Base-by-base conservation (phyloP, 2,329 filamentous ascomycete species). In the Samsoniella hepiali region DNA sequence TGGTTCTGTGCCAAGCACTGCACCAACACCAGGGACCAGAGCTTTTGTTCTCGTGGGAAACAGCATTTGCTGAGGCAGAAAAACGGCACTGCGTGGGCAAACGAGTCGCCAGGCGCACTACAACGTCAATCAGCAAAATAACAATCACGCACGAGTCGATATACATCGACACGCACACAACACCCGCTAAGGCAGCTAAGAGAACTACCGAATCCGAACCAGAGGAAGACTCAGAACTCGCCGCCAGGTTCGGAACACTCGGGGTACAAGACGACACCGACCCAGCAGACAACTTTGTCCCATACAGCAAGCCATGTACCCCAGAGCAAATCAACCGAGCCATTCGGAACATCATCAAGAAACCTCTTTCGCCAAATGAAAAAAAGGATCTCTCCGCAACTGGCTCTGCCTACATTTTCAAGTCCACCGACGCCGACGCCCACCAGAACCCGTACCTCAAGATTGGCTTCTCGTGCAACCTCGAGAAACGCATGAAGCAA, bases 371-470 rank as follows among this genome's bases (percentile, higher is more conserved):
- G 1, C 3, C 29, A 4, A 32, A 29, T 0, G 42, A 0, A 1
- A 2, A 3, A 65, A 68, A 63, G 64, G 15, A 8, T 0, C 27
- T 2, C 53, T 22, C 3, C 40, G 38, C 6, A 0, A 1, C 22
- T 9, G 72, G 72, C 3, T 62, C 40, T 27, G 65, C 73, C 8
- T 74, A 74, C 34, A 64, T 68, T 10, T 74, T 70, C 42, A 68
- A 63, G 2, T 70, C 70, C 27, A 66, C 70, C 2, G 55, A 64
- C 7, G 68, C 63, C 17, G 66, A 69, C 22, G 17, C n/a, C 34
- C 9, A 10, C 17, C 62, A 54, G 3, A 36, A 65, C 3, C 65
- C 66, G 6, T 65, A 69, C 29, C 65, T 75, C 65, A 75, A 75
- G 59, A 74, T 75, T n/a, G 73, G 73, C 27, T 67, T 62, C 66